phyloP scores from a whole-genome alignment of 345 rosid species.

The Populus davidiana region DNA sequence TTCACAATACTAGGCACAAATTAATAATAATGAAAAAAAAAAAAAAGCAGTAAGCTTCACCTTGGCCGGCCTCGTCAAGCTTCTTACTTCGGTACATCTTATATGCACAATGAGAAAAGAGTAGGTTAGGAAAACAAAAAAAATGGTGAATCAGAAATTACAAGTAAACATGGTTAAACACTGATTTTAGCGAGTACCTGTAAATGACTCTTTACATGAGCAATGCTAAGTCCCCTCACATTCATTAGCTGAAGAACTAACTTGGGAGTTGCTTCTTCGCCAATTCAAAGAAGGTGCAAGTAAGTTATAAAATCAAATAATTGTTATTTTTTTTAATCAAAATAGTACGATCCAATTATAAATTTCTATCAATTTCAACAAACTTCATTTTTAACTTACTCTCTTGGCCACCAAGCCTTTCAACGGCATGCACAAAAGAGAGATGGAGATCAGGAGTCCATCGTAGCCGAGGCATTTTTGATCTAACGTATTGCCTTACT shows the following conservation, averaged over 20 bases:
- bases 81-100: constrained; percentile 92
- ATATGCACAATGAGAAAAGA: neutral
- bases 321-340: neutral
- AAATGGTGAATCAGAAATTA: neutral
- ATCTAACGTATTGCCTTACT: constrained; percentile 73
- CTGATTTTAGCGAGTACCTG: constrained; percentile 41
- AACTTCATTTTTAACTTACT: constrained; percentile 40
- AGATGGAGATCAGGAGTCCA: constrained; percentile 93
- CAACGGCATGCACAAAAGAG: constrained; percentile 68
- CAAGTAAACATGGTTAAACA: neutral
- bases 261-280: constrained; percentile 80
- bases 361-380: neutral
- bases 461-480: constrained; percentile 74
- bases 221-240: constrained; percentile 77
- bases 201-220: constrained; percentile 91
- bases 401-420: constrained; percentile 86
- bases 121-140: neutral
- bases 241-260: constrained; percentile 86
- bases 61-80: constrained; percentile 71
- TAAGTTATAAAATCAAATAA: neutral
- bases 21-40: neutral
- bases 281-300: neutral
- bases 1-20: neutral
- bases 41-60: constrained; percentile 26
- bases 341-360: neutral